Percentiles rank a stretch among this genome's conserved stretches.
Evolutionary conservation across 805 yeast genomes (phyloP).

Genomic region (Huiozyma naganishii): DNA sequence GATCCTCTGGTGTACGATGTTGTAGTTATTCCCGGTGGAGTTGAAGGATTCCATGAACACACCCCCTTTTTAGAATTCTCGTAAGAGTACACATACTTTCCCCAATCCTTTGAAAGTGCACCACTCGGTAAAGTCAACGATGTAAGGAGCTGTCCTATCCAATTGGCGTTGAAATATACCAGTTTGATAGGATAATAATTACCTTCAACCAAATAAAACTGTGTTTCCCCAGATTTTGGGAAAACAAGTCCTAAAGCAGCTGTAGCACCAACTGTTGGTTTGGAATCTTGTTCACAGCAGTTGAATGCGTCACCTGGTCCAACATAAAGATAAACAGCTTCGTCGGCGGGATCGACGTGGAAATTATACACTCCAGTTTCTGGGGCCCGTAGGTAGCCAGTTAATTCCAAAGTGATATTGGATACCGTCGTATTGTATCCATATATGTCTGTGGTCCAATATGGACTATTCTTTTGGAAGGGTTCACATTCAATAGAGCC

Average conservation of each 20-base stretch:
- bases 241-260: no score
- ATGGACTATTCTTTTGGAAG: no score
- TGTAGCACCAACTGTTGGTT: no score
- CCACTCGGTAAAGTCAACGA: slow-evolving; percentile 10
- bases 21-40: no score
- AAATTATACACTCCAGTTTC: slow-evolving; percentile 25
- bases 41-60: no score
- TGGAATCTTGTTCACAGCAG: not conserved
- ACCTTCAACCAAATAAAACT: slow-evolving; percentile 10
- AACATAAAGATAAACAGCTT: slow-evolving; percentile 15
- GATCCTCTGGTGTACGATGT: no score
- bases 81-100: no score
- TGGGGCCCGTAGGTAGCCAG: slow-evolving; percentile 23
- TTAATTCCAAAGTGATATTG: slow-evolving; percentile 18
- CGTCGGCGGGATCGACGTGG: slow-evolving; percentile 22
- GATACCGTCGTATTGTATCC: not conserved
- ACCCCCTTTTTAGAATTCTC: no score
- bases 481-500: no score
- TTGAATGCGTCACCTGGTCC: slow-evolving; percentile 25
- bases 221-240: not conserved
- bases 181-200: slow-evolving; percentile 18
- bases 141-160: slow-evolving; percentile 4
- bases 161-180: slow-evolving; percentile 9
- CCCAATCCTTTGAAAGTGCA: no score
- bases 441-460: no score